Base-by-base conservation (phyloP, 75 land plant species). In the Selaginella tamariscina region DNA sequence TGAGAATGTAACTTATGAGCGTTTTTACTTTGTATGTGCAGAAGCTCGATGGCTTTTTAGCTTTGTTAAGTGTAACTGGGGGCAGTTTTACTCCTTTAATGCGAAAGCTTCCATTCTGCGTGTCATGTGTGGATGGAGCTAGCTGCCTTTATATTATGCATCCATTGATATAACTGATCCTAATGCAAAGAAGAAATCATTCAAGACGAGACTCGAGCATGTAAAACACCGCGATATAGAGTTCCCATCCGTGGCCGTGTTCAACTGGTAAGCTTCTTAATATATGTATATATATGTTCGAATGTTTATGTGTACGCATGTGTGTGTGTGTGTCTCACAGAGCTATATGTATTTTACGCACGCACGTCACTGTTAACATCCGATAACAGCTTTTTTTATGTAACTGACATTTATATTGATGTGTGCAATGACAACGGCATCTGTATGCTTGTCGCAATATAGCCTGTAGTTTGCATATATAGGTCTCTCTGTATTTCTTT, bases 11-110 rank as follows among this genome's bases (percentile, higher is more conserved):
- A n/a, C n/a, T n/a, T n/a, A n/a, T n/a, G n/a, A n/a, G n/a, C n/a
- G n/a, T n/a, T n/a, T n/a, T n/a, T n/a, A n/a, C n/a, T 5, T 5
- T 39, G 20, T 22, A 28, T 33, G 0, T 65, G 76, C 83, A 89
- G 96, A 83, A 49, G 72, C 81, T 95, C 32, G 97, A 95, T 75
- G 99, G 99, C 27, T 95, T 95, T 80, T 74, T 95, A 27, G 96
- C 99, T 29, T 75, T 95, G 29, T 69, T 95, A 27, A 95, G 79
- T 71, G 72, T 95, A 2, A 78, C 87, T 29, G 92, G 97, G 18
- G 99, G 99, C 33, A 79, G 67, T 64, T 95, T 89, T 69, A 84
- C 87, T 2, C 99, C 97, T 65, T 77, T 77, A 59, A 56, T 84
- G 21, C 86, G 77, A 68, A 95, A 87, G 75, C 85, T 95, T 57